Base-by-base conservation (phyloP, 768 basidiomycete genomes). In the Lactarius deliciosus region DNA sequence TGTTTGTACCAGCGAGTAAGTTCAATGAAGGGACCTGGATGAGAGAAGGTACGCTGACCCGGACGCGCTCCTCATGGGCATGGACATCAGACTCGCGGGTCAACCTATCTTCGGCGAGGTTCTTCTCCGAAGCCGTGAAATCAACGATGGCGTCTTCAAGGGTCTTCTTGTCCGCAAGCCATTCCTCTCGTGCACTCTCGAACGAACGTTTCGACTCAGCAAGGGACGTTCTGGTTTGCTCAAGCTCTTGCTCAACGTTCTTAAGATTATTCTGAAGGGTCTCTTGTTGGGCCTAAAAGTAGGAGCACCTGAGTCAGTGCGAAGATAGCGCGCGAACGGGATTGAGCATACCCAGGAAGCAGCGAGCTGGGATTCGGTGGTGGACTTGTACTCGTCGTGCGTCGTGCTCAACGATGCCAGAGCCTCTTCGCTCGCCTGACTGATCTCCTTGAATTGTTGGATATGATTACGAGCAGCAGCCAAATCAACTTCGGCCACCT, bases 361-460 rank as follows among this genome's bases (percentile, higher is more conserved):
- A 16, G 86, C 75, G 62, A 93, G 78, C 70, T 88, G 84, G n/a
- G 83, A 80, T 65, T 92, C 91, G 0, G 88, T 88, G 0, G 86
- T 83, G 4, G 82, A 72, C 76, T 87, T 90, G 80, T 89, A 95
- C 74, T 93, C 88, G 63, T 95, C 93, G 69, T 88, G 87, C 0
- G 90, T 92, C 0, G 79, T 71, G 64, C 87, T 92, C 53, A 94
- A 76, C 38, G 84, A 83, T 34, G 84, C 80, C 8, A 96, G 79
- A 10, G 92, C 91, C 68, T 83, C 83, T 74, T 95, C 94, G 71
- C 84, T 93, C 0, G 91, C 89, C 72, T 88, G 85, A 68, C 89
- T 90, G 71, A 96, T 94, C 69, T 90, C 87, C 73, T 91, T 85
- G 84, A 90, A 95, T 75, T 95, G 94, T 66, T 90, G 84, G 34